phyloP scores from a whole-genome alignment of 768 basidiomycete species.

The Suillus hirtellus region DNA sequence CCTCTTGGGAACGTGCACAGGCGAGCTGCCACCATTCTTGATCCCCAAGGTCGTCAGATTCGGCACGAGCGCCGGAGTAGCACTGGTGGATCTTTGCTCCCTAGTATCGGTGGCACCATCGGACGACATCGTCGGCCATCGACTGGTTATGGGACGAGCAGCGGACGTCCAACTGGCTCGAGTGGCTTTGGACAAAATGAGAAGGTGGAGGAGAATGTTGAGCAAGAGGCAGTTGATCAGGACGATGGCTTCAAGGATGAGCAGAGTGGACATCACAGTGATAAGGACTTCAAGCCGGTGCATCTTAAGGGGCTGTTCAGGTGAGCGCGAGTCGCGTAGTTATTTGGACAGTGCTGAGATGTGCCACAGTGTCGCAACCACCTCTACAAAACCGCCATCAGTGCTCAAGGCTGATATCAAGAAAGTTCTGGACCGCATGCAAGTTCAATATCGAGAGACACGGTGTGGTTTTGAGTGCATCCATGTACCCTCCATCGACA shows the following conservation, averaged over 20 bases:
- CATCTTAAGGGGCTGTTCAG: constrained; percentile 97
- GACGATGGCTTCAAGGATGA: constrained; percentile 52
- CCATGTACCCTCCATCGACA: constrained; percentile 90
- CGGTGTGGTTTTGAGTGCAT: constrained; percentile 95
- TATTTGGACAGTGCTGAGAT: constrained; percentile 10
- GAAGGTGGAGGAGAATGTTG: constrained; percentile 49
- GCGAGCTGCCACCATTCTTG: constrained; percentile 75
- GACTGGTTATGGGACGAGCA: constrained; percentile 51
- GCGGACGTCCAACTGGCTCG: constrained; percentile 36
- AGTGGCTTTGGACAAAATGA: constrained; percentile 52
- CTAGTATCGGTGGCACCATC: constrained; percentile 52
- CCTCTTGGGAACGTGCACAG: constrained; percentile 63
- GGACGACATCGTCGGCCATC: constrained; percentile 72
- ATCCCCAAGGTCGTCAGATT: constrained; percentile 60
- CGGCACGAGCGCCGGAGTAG: constrained; percentile 79
- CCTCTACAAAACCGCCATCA: constrained; percentile 83
- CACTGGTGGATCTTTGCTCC: constrained; percentile 62
- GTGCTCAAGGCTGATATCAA: constrained; percentile 83
- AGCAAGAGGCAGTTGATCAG: constrained; percentile 36
- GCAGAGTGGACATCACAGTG: constrained; percentile 48
- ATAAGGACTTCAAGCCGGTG: constrained; percentile 89
- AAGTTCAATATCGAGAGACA: constrained; percentile 90
- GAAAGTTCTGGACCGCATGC: constrained; percentile 89
- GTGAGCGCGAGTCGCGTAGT: constrained; percentile 39
- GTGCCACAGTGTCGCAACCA: constrained; percentile 80